Conservation (phyloP, 345 rosid genomes). For the Raphanus sativus region DNA sequence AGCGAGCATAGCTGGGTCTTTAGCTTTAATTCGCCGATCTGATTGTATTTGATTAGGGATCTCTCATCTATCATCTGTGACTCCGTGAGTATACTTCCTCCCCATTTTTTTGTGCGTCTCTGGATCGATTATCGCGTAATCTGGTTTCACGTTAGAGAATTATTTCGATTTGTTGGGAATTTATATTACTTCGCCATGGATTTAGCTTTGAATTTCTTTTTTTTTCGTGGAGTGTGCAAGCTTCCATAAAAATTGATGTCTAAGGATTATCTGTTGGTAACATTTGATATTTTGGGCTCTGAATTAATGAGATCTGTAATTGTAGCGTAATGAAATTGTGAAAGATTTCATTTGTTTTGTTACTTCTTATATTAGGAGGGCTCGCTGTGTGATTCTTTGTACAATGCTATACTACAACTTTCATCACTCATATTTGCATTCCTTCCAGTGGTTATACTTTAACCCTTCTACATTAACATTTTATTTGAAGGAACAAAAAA, state of each 20-base stretch:
- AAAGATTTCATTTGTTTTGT: neutral
- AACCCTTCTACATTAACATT: neutral
- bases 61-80: slow-evolving; percentile 5
- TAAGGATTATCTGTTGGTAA: neutral
- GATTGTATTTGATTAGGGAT: neutral
- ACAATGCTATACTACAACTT: neutral
- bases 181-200: neutral
- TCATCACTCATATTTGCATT: neutral
- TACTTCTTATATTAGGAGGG: neutral
- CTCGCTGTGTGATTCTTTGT: neutral
- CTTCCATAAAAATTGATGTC: neutral
- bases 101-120: neutral
- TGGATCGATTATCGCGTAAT: neutral
- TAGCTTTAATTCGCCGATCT: neutral
- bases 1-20: neutral
- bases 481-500: neutral
- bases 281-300: neutral
- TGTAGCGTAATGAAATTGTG: neutral
- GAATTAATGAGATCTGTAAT: neutral
- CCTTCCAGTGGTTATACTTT: neutral
- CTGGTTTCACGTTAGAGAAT: neutral
- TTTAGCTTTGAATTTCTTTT: neutral
- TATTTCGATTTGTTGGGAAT: neutral
- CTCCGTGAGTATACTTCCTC: neutral
- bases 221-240: neutral